Percentiles rank a stretch among this genome's conserved stretches.
Evolutionary conservation across 345 rosid genomes (phyloP).

Genomic region (Salix udensis): DNA sequence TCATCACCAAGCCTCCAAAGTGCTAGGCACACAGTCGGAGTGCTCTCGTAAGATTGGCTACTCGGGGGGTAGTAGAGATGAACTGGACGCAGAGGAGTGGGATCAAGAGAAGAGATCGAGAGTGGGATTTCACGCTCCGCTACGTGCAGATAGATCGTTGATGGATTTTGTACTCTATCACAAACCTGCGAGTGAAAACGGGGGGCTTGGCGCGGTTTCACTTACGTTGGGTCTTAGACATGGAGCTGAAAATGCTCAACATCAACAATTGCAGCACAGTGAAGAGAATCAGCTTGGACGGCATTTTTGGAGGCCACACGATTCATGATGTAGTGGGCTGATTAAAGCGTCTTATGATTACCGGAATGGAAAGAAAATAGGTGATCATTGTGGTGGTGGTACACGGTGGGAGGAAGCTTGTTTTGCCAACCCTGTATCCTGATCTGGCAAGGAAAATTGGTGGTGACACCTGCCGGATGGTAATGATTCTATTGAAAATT

Average conservation of each 20-base stretch:
- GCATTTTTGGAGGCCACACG: slow-evolving; percentile 45
- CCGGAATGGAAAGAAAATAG: background rate
- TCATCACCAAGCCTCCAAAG: slow-evolving; percentile 18
- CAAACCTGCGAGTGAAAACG: slow-evolving; percentile 30
- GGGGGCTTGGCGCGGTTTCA: slow-evolving; percentile 46
- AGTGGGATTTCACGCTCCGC: slow-evolving; percentile 30
- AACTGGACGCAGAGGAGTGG: slow-evolving; percentile 21
- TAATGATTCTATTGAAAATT: background rate
- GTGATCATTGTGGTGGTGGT: too few relatives aligned
- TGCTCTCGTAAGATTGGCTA: slow-evolving; percentile 13
- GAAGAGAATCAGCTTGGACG: slow-evolving; percentile 33
- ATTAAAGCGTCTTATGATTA: background rate
- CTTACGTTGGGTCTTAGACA: slow-evolving; percentile 57
- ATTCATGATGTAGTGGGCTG: slow-evolving; percentile 53
- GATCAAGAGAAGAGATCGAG: slow-evolving; percentile 44
- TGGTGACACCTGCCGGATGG: too few relatives aligned
- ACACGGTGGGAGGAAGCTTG: background rate
- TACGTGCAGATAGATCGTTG: slow-evolving; percentile 33
- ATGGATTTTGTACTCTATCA: slow-evolving; percentile 40
- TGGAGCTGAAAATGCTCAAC: slow-evolving; percentile 40
- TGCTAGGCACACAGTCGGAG: slow-evolving; percentile 20
- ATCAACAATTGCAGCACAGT: slow-evolving; percentile 26
- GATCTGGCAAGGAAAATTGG: background rate
- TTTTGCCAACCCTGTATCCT: background rate
- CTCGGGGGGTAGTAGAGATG: slow-evolving; percentile 13